These are phyloP conservation scores for Ensete glaucum DNA, from an alignment of 176 grass and related monocot genomes.

Conservation along the genomic window DNA sequence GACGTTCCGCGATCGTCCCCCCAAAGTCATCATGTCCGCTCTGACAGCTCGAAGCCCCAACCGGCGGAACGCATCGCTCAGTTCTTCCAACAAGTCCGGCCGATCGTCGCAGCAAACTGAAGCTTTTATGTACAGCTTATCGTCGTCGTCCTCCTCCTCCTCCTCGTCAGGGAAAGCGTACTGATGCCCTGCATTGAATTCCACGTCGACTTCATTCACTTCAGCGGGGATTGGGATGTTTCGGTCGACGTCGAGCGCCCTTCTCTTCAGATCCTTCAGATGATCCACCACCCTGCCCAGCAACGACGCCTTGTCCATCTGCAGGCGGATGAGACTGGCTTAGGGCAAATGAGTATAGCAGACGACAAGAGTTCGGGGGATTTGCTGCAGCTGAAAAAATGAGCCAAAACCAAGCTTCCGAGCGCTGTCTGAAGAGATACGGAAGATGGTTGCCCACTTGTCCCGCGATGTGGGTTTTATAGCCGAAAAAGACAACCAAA, in stretches of 20 bases:
- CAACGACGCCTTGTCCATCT: slow-evolving; percentile 78
- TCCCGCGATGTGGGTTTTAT: too few relatives aligned
- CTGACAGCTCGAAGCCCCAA: slow-evolving; percentile 3
- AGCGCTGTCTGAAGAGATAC: too few relatives aligned
- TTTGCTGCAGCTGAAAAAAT: neutral
- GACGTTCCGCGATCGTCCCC: neutral
- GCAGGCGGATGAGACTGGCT: neutral
- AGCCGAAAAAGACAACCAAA: neutral
- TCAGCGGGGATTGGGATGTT: neutral
- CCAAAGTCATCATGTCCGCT: slow-evolving; percentile 3
- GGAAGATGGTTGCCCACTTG: too few relatives aligned
- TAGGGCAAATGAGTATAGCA: neutral
- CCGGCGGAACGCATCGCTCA: neutral
- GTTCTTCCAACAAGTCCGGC: neutral
- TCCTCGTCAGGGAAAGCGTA: neutral
- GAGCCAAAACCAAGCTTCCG: too few relatives aligned
- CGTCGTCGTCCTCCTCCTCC: too few relatives aligned
- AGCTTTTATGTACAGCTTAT: slow-evolving; percentile 6
- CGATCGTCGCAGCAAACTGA: slow-evolving; percentile 10
- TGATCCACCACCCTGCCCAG: slow-evolving; percentile 49
- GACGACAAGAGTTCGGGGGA: neutral
- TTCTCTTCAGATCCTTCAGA: slow-evolving; percentile 49
- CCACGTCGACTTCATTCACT: slow-evolving; percentile 2
- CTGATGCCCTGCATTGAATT: neutral
- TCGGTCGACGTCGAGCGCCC: neutral